These are phyloP conservation scores for Sporothrix mexicana DNA, from an alignment of 2,329 filamentous ascomycete species.

Conservation along the genomic window DNA sequence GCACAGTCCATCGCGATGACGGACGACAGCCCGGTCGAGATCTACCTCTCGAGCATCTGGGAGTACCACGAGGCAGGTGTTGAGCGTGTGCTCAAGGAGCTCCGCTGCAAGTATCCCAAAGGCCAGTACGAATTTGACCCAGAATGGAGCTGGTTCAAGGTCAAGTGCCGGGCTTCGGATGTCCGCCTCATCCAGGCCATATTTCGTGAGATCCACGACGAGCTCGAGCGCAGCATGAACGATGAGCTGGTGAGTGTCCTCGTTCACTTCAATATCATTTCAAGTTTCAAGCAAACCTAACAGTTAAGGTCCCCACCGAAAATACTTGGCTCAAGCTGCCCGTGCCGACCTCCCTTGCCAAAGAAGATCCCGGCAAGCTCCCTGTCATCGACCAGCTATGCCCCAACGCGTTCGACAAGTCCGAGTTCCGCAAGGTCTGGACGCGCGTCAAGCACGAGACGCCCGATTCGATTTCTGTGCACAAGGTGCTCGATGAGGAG, in stretches of 20 bases:
- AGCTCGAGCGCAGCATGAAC: conserved; percentile 27
- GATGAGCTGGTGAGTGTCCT: background rate
- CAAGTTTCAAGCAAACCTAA: no score
- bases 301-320: background rate
- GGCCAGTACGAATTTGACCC: conserved; percentile 40
- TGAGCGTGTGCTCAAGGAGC: conserved; percentile 37
- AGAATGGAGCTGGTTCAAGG: conserved; percentile 40
- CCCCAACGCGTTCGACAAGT: conserved; percentile 35
- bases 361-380: background rate
- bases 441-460: conserved; percentile 39
- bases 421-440: conserved; percentile 37
- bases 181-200: conserved; percentile 33
- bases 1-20: conserved; percentile 28
- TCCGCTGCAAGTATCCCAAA: conserved; percentile 37
- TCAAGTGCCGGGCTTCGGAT: conserved; percentile 36
- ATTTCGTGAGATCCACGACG: conserved; percentile 34
- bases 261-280: no score
- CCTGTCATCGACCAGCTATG: conserved; percentile 33
- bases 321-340: conserved; percentile 30
- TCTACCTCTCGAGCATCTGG: conserved; percentile 43
- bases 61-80: conserved; percentile 39
- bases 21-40: conserved; percentile 33
- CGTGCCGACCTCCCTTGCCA: background rate
- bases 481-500: conserved; percentile 34
- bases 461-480: conserved; percentile 33